phyloP scores from a whole-genome alignment of 2,329 filamentous ascomycete species.

The Alternaria sp. region DNA sequence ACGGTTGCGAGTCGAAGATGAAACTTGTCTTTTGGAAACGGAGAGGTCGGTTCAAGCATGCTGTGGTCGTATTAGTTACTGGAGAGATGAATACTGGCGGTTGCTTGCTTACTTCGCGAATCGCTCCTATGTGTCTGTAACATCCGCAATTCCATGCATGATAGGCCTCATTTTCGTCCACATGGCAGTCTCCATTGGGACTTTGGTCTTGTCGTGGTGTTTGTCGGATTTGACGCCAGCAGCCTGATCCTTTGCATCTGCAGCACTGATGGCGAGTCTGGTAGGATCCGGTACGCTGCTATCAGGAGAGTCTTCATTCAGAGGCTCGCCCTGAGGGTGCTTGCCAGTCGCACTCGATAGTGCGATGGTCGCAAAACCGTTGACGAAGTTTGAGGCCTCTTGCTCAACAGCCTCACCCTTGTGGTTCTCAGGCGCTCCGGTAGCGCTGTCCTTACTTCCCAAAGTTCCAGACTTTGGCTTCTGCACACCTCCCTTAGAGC shows the following conservation, averaged over 20 bases:
- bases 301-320: constrained; percentile 52
- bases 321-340: constrained; percentile 71
- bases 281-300: constrained; percentile 70
- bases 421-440: constrained; percentile 82
- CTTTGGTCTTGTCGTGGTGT: constrained; percentile 77
- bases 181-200: constrained; percentile 77
- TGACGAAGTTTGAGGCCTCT: constrained; percentile 82
- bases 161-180: constrained; percentile 78
- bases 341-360: constrained; percentile 79
- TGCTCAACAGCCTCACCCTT: constrained; percentile 85
- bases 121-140: constrained; percentile 69
- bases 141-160: constrained; percentile 71
- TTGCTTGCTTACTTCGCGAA: constrained; percentile 63
- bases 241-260: constrained; percentile 63
- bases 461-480: constrained; percentile 79
- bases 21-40: constrained; percentile 57
- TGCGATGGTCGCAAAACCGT: constrained; percentile 74
- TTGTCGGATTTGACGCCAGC: constrained; percentile 60
- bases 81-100: too few relatives aligned
- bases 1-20: constrained; percentile 58
- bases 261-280: constrained; percentile 62
- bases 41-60: constrained; percentile 59
- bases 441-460: constrained; percentile 78
- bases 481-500: constrained; percentile 74
- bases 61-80: constrained; percentile 30